Conservation (phyloP, 345 rosid genomes). For the Anastatica hierochuntica region DNA sequence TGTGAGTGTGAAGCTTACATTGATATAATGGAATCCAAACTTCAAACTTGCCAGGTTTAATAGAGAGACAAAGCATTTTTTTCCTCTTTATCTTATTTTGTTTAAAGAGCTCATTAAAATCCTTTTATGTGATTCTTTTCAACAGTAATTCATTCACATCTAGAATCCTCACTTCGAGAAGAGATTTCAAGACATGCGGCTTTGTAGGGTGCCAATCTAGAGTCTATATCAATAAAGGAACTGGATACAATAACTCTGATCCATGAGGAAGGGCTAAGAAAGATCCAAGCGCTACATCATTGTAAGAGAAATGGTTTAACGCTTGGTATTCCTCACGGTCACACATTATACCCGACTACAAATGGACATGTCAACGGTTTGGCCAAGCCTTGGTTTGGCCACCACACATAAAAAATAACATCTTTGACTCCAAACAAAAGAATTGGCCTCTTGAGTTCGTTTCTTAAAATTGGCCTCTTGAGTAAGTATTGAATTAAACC, state of each 20-base stretch:
- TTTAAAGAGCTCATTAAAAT: slow-evolving; percentile 9
- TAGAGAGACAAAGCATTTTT: no score
- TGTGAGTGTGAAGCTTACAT: slow-evolving; percentile 89
- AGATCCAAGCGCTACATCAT: slow-evolving; percentile 69
- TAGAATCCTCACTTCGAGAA: slow-evolving; percentile 69
- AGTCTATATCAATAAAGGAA: slow-evolving; percentile 84
- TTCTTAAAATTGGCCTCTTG: no score
- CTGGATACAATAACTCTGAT: slow-evolving; percentile 74
- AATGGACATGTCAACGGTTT: slow-evolving; percentile 76
- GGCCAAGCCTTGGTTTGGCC: slow-evolving; percentile 82
- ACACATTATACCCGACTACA: slow-evolving; percentile 56
- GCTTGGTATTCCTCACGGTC: slow-evolving; percentile 66
- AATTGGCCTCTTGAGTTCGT: slow-evolving; percentile 23
- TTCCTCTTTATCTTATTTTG: not conserved
- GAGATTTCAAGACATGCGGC: slow-evolving; percentile 94
- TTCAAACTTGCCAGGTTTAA: slow-evolving; percentile 96
- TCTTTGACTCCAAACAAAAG: slow-evolving; percentile 19
- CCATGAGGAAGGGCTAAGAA: slow-evolving; percentile 93
- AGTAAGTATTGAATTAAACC: no score
- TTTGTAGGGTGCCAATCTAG: slow-evolving; percentile 86
- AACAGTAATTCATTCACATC: slow-evolving; percentile 81
- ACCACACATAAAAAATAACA: slow-evolving; percentile 26
- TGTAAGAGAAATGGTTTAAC: slow-evolving; percentile 51
- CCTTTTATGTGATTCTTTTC: not conserved
- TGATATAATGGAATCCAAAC: slow-evolving; percentile 81